Conservation (phyloP, 2,329 filamentous ascomycete species). For the Pyrenophora teres region DNA sequence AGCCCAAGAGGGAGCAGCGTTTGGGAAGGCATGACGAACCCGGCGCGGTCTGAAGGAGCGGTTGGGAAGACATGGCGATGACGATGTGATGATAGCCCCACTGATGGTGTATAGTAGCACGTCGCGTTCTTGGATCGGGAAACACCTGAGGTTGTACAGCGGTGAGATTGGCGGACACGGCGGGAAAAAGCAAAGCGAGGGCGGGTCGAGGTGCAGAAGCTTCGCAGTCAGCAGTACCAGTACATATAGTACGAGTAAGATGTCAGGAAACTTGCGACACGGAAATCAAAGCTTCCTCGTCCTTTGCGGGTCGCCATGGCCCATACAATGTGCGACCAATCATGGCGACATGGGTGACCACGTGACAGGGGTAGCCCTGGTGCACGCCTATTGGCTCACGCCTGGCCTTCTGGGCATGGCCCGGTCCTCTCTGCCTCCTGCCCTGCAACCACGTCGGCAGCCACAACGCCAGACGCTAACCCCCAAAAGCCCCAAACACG, state of each 20-base stretch:
- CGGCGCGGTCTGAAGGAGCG: conserved; percentile 90
- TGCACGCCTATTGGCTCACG: background rate
- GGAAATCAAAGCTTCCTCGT: conserved; percentile 3
- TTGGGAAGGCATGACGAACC: conserved; percentile 60
- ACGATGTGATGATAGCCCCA: conserved; percentile 12
- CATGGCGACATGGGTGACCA: conserved; percentile 6
- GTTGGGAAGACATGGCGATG: conserved; percentile 85
- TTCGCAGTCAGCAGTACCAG: background rate
- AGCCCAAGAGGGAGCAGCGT: background rate
- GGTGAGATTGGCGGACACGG: conserved; percentile 12
- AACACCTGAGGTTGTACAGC: background rate
- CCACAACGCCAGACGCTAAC: conserved; percentile 3
- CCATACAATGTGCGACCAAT: conserved; percentile 8
- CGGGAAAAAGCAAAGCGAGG: background rate
- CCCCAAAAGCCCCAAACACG: conserved; percentile 10
- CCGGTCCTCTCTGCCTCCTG: background rate
- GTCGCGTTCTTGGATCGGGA: conserved; percentile 3
- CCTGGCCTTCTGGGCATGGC: background rate
- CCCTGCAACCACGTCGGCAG: conserved; percentile 4
- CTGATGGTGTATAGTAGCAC: conserved; percentile 16
- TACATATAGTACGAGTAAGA: background rate
- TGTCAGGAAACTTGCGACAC: conserved; percentile 1
- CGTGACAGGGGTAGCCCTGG: background rate
- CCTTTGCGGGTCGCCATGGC: conserved; percentile 7
- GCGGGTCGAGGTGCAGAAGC: conserved; percentile 15